A percentile compares a stretch with the other conserved stretches of the same genome.
These are phyloP conservation scores for Ophiosphaerella narmari DNA, from an alignment of 2,329 filamentous ascomycete genomes.

Conservation along the genomic window DNA sequence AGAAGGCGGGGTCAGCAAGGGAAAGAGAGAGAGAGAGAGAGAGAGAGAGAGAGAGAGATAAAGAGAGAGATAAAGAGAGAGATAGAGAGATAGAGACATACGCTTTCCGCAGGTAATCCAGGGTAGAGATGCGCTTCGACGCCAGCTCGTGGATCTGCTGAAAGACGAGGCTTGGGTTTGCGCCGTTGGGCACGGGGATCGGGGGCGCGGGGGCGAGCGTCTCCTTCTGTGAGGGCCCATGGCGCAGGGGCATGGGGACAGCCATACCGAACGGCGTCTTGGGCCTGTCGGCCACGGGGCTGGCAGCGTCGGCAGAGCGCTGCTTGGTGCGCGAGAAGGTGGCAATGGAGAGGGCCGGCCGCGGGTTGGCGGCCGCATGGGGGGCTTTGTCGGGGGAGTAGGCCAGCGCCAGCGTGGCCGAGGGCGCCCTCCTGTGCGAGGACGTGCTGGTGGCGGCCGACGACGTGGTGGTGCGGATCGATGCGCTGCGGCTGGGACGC, in stretches of 20 bases:
- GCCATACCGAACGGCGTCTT: conserved; percentile 42
- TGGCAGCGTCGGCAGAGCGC: conserved; percentile 40
- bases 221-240: conserved; percentile 36
- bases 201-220: conserved; percentile 34
- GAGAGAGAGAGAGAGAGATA: too few species aligned
- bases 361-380: conserved; percentile 23
- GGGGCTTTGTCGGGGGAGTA: conserved; percentile 42
- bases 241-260: conserved; percentile 29
- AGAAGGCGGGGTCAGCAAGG: conserved; percentile 7
- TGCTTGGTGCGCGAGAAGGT: conserved; percentile 44
- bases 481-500: conserved; percentile 46
- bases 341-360: conserved; percentile 45
- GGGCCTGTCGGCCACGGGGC: conserved; percentile 35
- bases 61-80: too few species aligned
- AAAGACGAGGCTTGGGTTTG: conserved; percentile 62
- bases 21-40: too few species aligned
- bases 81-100: too few species aligned
- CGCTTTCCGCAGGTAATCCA: conserved; percentile 93
- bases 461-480: conserved; percentile 47
- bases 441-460: conserved; percentile 30
- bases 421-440: conserved; percentile 41
- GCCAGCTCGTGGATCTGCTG: conserved; percentile 81
- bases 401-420: conserved; percentile 42
- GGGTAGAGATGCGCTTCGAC: conserved; percentile 88
- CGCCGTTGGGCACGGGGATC: conserved; percentile 40